phyloP scores from a whole-genome alignment of 2,329 filamentous ascomycete species.

The Monilinia fructicola region DNA sequence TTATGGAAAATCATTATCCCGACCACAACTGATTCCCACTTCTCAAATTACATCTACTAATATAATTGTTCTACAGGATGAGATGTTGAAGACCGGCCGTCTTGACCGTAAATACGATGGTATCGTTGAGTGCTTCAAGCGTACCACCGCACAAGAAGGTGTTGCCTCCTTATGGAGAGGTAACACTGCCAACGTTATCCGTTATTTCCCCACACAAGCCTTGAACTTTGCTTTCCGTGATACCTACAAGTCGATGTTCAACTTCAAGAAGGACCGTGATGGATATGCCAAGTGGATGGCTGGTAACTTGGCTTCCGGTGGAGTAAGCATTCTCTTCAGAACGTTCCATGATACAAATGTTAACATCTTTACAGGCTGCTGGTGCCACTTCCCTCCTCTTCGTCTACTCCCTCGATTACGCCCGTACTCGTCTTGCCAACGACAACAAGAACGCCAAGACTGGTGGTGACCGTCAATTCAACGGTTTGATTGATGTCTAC shows the following conservation, averaged over 20 bases:
- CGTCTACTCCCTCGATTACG: constrained; percentile 99
- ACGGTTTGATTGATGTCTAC: constrained; percentile 99
- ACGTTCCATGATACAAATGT: neutral
- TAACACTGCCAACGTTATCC: constrained; percentile 99
- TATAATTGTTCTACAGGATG: constrained; percentile 66
- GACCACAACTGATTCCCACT: neutral
- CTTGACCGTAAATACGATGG: constrained; percentile 95
- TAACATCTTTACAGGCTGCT: constrained; percentile 61
- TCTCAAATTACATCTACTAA: constrained; percentile 28
- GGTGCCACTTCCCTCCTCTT: constrained; percentile 99
- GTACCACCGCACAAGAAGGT: constrained; percentile 89
- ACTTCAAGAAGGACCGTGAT: constrained; percentile 99
- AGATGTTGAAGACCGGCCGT: constrained; percentile 99
- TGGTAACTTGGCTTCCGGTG: constrained; percentile 99
- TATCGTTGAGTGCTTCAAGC: constrained; percentile 92
- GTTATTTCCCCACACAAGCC: constrained; percentile 99
- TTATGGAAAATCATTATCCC: constrained; percentile 11
- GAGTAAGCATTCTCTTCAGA: constrained; percentile 65
- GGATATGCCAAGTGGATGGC: constrained; percentile 99
- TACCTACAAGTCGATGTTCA: constrained; percentile 99
- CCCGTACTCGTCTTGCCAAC: constrained; percentile 99
- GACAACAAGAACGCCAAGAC: constrained; percentile 98
- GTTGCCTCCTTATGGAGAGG: constrained; percentile 95
- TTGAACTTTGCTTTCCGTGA: constrained; percentile 99
- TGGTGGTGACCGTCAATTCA: constrained; percentile 99